phyloP scores from a whole-genome alignment of 2,329 filamentous ascomycete species.

The Ophiostoma tasmaniense region DNA sequence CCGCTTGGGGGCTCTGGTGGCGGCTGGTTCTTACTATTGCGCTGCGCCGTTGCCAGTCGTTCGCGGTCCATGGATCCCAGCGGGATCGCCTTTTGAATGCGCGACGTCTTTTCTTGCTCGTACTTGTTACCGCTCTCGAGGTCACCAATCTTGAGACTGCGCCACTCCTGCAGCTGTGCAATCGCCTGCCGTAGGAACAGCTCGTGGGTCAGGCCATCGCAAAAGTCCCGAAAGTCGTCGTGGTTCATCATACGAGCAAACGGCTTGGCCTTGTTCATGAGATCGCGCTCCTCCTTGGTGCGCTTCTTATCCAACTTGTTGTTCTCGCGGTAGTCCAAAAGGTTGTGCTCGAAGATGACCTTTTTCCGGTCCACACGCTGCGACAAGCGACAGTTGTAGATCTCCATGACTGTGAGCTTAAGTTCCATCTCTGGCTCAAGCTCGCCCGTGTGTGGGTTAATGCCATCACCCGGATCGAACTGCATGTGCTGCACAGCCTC shows the following conservation, averaged over 20 bases:
- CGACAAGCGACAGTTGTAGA: slow-evolving; percentile 89
- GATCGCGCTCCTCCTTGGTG: slow-evolving; percentile 87
- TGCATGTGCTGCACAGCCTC: slow-evolving; percentile 98
- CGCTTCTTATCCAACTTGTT: slow-evolving; percentile 84
- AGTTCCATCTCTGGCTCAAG: slow-evolving; percentile 94
- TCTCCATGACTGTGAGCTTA: slow-evolving; percentile 96
- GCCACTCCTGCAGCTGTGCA: slow-evolving; percentile 86
- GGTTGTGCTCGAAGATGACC: slow-evolving; percentile 88
- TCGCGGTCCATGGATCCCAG: slow-evolving; percentile 80
- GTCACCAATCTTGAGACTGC: slow-evolving; percentile 73
- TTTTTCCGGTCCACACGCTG: slow-evolving; percentile 91
- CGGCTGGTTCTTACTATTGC: slow-evolving; percentile 59
- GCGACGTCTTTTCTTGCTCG: slow-evolving; percentile 73
- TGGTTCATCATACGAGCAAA: slow-evolving; percentile 96
- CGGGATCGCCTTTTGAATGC: slow-evolving; percentile 61
- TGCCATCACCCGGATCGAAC: slow-evolving; percentile 90
- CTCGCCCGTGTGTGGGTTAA: slow-evolving; percentile 75
- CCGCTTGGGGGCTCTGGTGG: slow-evolving; percentile 66
- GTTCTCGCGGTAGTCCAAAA: slow-evolving; percentile 91
- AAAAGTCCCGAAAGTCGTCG: slow-evolving; percentile 78
- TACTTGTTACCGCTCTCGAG: slow-evolving; percentile 84
- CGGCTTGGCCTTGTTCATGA: slow-evolving; percentile 88
- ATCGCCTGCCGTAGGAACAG: slow-evolving; percentile 87
- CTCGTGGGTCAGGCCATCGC: slow-evolving; percentile 79
- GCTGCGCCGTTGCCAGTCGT: slow-evolving; percentile 61